Base-by-base conservation (phyloP, 2,329 filamentous ascomycete genomes). In the Balansia obtecta region DNA sequence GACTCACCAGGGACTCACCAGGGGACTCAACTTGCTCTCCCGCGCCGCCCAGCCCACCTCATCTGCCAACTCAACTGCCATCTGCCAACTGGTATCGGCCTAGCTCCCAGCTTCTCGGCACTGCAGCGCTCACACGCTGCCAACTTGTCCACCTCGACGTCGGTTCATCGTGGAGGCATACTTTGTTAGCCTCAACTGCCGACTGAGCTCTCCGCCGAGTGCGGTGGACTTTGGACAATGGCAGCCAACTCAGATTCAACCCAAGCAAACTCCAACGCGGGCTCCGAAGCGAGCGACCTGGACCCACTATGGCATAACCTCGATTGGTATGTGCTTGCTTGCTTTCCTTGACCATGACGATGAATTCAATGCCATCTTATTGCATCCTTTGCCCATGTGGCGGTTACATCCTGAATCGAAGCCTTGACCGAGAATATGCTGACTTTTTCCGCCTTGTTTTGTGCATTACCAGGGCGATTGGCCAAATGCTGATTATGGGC, bases 401-500 rank as follows among this genome's bases (percentile, higher is more conserved):
- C n/a, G 30, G 39, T 8, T 11, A 6, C 30, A 10, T 6, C 20
- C 12, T 27, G 12, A 22, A 15, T 10, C 12, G n/a, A 22, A 15
- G 15, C 16, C 5, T 37, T 12, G 32, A 27, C 10, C 3, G 15
- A 22, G 45, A 33, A 44, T 18, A 39, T 18, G 48, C 52, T 54
- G 47, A 53, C 49, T 13, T 18, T 27, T 43, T 15, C 11, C 11
- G 34, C 34, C 46, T 45, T 16, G 12, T 2, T 11, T 20, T 42
- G 41, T 20, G 13, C 43, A n/a, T 57, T 40, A 13, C 53, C 61
- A 83, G 80, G 75, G 78, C 79, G 54, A 82, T 88, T 71, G 85
- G 85, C 54, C 85, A 88, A 72, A 78, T 83, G 72, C 75, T 88
- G 66, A 84, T 86, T 65, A 87, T 89, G 83, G 86, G 86, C 65